These are phyloP conservation scores for Omphalea diandra DNA, from an alignment of 441 rosid species.

Conservation along the genomic window DNA sequence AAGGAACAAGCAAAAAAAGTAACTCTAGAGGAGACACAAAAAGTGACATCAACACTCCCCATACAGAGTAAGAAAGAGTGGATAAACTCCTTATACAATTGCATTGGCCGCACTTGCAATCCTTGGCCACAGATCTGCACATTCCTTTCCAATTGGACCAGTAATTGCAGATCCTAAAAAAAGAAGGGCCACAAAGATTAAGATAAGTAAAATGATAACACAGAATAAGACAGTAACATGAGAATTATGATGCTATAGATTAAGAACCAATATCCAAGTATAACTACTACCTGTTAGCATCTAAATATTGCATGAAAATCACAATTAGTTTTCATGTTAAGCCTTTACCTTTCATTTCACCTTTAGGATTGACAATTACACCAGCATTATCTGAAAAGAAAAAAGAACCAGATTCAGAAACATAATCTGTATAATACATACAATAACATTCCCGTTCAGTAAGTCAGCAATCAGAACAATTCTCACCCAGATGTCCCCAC, in stretches of 20 bases:
- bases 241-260: not conserved
- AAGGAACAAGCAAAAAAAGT: not conserved
- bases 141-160: conserved; percentile 76
- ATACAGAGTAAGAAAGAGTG: too few relatives aligned
- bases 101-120: conserved; percentile 96
- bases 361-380: conserved; percentile 72
- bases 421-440: not conserved
- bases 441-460: too few relatives aligned
- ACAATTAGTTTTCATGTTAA: not conserved
- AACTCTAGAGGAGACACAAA: too few relatives aligned
- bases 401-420: not conserved
- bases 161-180: conserved; percentile 67
- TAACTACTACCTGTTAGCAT: not conserved
- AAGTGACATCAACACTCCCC: not conserved
- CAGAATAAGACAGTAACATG: not conserved
- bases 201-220: not conserved
- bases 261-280: not conserved
- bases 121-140: conserved; percentile 80
- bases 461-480: not conserved
- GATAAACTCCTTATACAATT: conserved; percentile 45
- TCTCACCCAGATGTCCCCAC: too few relatives aligned
- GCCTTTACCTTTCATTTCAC: conserved; percentile 66
- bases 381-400: conserved; percentile 63
- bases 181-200: not conserved
- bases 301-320: not conserved